Evolutionary conservation across 2,329 filamentous ascomycete species (phyloP).

Genomic region (Ophiocordyceps camponoti-floridani): DNA sequence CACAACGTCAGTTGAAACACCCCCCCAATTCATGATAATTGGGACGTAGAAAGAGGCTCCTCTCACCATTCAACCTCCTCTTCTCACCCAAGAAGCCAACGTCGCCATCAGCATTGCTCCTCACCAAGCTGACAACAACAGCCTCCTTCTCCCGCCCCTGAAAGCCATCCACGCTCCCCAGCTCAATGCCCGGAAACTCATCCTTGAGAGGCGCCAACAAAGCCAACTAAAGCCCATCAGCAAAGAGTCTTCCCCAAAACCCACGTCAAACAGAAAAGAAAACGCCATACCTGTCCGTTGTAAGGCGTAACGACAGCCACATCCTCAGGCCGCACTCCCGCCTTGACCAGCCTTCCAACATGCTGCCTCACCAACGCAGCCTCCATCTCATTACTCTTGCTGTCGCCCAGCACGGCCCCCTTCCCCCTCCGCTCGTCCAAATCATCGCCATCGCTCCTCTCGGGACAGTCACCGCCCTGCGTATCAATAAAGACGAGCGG

Average conservation of each 20-base stretch:
- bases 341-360: conserved; percentile 54
- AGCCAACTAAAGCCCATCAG: conserved; percentile 38
- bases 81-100: conserved; percentile 91
- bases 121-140: conserved; percentile 80
- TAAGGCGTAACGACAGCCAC: conserved; percentile 93
- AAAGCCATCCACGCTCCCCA: conserved; percentile 95
- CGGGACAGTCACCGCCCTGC: conserved; percentile 81
- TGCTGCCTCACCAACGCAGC: conserved; percentile 65
- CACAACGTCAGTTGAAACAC: not conserved
- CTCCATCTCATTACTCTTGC: conserved; percentile 87
- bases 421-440: conserved; percentile 20
- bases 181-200: conserved; percentile 64
- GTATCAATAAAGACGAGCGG: conserved; percentile 91
- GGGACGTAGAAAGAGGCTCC: no score
- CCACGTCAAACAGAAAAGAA: not conserved
- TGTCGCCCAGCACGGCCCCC: conserved; percentile 30
- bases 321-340: conserved; percentile 65
- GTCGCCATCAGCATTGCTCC: conserved; percentile 73
- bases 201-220: conserved; percentile 69
- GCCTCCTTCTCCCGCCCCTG: conserved; percentile 96
- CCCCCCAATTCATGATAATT: no score
- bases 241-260: not conserved
- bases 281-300: conserved; percentile 56
- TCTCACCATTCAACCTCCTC: conserved; percentile 72
- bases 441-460: conserved; percentile 61